Evolutionary conservation across 2,329 filamentous ascomycete species (phyloP).

Genomic region (Blumeria hordei): DNA sequence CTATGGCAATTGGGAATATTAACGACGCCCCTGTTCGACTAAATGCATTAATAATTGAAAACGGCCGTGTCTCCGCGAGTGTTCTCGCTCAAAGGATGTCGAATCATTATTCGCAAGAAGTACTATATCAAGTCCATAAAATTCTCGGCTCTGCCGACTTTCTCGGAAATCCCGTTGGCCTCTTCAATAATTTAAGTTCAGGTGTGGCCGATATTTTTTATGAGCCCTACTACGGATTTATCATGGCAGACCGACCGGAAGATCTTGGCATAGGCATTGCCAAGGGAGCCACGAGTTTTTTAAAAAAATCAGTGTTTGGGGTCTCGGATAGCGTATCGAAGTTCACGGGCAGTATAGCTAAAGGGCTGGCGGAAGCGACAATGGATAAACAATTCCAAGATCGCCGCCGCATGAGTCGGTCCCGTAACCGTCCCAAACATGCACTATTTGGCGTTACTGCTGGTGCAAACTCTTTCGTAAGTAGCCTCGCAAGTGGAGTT

Average conservation of each 20-base stretch:
- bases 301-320: constrained; percentile 96
- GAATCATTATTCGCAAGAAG: constrained; percentile 92
- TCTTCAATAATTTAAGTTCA: constrained; percentile 96
- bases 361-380: constrained; percentile 82
- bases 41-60: constrained; percentile 85
- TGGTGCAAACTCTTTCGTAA: constrained; percentile 84
- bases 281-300: constrained; percentile 86
- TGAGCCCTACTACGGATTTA: constrained; percentile 92
- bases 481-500: constrained; percentile 76
- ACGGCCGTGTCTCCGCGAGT: constrained; percentile 70
- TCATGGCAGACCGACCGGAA: constrained; percentile 86
- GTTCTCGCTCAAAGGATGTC: constrained; percentile 68
- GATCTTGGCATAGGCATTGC: constrained; percentile 88
- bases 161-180: constrained; percentile 83
- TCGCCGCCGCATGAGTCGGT: constrained; percentile 74
- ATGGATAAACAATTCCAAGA: constrained; percentile 98
- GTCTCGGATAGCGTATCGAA: constrained; percentile 96
- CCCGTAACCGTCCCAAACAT: constrained; percentile 87
- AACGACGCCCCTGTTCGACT: constrained; percentile 90
- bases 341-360: constrained; percentile 89
- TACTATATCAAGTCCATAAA: constrained; percentile 86
- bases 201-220: constrained; percentile 97
- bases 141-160: constrained; percentile 95
- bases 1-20: constrained; percentile 97
- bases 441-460: constrained; percentile 89